phyloP scores from a whole-genome alignment of 208 protist species.

The Trypanosoma cruzi region DNA sequence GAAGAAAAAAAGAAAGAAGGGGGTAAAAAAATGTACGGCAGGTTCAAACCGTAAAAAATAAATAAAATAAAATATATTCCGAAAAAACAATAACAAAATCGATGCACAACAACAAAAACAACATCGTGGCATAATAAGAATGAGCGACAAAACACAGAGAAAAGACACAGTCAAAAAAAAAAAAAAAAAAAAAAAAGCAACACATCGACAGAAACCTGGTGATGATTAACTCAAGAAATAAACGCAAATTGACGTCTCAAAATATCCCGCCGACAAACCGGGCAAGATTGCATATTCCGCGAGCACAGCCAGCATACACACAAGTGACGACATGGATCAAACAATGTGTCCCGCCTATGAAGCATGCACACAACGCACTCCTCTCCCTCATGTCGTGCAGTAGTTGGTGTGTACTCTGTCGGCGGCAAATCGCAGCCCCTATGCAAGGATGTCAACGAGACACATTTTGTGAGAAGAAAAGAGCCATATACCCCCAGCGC shows the following conservation, averaged over 20 bases:
- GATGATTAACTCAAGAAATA: constrained; percentile 31
- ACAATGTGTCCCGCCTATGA: constrained; percentile 69
- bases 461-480: constrained; percentile 1
- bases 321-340: constrained; percentile 70
- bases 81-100: constrained; percentile 5
- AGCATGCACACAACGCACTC: constrained; percentile 71
- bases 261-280: constrained; percentile 44
- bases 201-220: neutral
- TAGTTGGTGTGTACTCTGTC: constrained; percentile 45
- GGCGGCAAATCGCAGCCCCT: constrained; percentile 41
- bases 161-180: constrained; percentile 7
- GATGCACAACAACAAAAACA: constrained; percentile 12
- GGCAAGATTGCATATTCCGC: constrained; percentile 36
- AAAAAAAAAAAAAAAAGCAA: constrained; percentile 23
- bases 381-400: constrained; percentile 50
- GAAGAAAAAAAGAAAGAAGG: constrained; percentile 5
- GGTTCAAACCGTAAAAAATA: neutral
- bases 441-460: constrained; percentile 7
- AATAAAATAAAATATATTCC: neutral
- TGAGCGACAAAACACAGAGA: neutral
- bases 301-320: constrained; percentile 75
- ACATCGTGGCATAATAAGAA: neutral
- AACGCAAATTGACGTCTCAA: constrained; percentile 61
- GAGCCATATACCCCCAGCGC: constrained; percentile 8
- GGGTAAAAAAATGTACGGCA: neutral